Evolutionary conservation across 2,329 filamentous ascomycete genomes (phyloP).

Genomic region (Aspergillus nomiae): DNA sequence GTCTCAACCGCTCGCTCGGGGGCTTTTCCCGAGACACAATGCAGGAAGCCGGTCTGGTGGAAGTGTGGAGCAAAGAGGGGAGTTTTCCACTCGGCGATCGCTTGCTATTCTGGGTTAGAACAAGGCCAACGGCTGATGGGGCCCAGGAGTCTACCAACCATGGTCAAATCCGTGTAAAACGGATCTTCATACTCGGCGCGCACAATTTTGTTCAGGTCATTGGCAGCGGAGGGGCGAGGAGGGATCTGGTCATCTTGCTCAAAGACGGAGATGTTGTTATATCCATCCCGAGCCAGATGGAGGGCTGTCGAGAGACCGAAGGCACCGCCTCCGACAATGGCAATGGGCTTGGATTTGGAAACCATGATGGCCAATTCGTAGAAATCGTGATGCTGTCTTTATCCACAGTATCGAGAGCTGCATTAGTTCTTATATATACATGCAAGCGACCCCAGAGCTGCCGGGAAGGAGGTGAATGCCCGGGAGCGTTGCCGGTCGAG

Average conservation of each 20-base stretch:
- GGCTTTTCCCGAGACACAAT: slow-evolving; percentile 52
- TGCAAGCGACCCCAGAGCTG: neutral
- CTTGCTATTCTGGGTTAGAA: slow-evolving; percentile 39
- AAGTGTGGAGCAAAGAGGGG: slow-evolving; percentile 58
- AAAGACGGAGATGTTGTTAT: slow-evolving; percentile 51
- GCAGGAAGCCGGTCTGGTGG: slow-evolving; percentile 54
- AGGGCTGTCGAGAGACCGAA: slow-evolving; percentile 56
- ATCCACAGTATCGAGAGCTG: neutral
- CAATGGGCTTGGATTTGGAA: slow-evolving; percentile 1
- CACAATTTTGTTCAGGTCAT: slow-evolving; percentile 65
- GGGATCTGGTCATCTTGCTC: slow-evolving; percentile 51
- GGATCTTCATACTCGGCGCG: slow-evolving; percentile 61
- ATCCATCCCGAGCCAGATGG: slow-evolving; percentile 49
- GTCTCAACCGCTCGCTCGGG: slow-evolving; percentile 52
- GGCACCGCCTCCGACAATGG: slow-evolving; percentile 17
- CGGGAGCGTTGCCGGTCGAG: neutral
- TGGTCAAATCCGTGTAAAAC: slow-evolving; percentile 58
- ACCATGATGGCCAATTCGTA: neutral
- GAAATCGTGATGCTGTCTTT: neutral
- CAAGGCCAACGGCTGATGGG: neutral
- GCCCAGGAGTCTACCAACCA: slow-evolving; percentile 39
- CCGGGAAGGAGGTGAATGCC: neutral
- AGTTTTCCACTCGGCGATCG: slow-evolving; percentile 56
- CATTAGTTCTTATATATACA: neutral
- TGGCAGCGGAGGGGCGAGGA: slow-evolving; percentile 56